Percentiles rank a stretch among this genome's conserved stretches.
Evolutionary conservation across 2,329 filamentous ascomycete genomes (phyloP).

Genomic region (Parasarocladium wereldwijsianum): DNA sequence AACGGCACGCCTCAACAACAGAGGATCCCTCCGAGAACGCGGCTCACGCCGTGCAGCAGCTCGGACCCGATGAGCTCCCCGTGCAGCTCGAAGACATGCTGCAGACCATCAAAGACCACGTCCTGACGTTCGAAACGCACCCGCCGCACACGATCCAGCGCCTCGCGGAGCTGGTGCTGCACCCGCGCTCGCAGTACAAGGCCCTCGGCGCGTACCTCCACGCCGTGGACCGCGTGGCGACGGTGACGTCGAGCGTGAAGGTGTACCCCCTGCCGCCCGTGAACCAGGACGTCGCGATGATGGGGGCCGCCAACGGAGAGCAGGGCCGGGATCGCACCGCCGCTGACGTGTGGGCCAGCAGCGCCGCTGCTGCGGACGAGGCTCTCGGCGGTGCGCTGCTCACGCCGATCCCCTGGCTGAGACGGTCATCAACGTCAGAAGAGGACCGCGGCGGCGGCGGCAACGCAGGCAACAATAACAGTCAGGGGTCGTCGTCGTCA

Average conservation of each 20-base stretch:
- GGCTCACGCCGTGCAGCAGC: constrained; percentile 14
- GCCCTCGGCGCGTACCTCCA: constrained; percentile 75
- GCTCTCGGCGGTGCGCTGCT: constrained; percentile 78
- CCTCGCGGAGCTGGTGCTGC: constrained; percentile 70
- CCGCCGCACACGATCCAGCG: constrained; percentile 91
- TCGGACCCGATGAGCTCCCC: constrained; percentile 38
- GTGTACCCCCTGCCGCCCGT: constrained; percentile 70
- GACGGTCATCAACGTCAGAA: constrained; percentile 20
- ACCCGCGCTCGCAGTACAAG: constrained; percentile 65
- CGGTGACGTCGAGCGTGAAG: constrained; percentile 69
- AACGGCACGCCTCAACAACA: constrained; percentile 47
- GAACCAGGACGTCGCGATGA: constrained; percentile 40
- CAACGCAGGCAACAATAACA: constrained; percentile 4
- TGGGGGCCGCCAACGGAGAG: constrained; percentile 50
- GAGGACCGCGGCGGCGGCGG: constrained; percentile 13
- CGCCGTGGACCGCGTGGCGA: constrained; percentile 79
- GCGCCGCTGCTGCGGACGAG: constrained; percentile 65
- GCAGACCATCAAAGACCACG: constrained; percentile 41
- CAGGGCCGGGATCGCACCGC: constrained; percentile 24
- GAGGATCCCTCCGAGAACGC: constrained; percentile 20
- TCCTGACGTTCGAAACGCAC: constrained; percentile 55
- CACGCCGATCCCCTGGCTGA: constrained; percentile 88
- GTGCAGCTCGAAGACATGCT: constrained; percentile 49
- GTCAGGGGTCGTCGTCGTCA: constrained; percentile 4
- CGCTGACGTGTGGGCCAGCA: constrained; percentile 31